Base-by-base conservation (phyloP, 2,329 filamentous ascomycete genomes). In the Colletotrichum gloeosporioides region DNA sequence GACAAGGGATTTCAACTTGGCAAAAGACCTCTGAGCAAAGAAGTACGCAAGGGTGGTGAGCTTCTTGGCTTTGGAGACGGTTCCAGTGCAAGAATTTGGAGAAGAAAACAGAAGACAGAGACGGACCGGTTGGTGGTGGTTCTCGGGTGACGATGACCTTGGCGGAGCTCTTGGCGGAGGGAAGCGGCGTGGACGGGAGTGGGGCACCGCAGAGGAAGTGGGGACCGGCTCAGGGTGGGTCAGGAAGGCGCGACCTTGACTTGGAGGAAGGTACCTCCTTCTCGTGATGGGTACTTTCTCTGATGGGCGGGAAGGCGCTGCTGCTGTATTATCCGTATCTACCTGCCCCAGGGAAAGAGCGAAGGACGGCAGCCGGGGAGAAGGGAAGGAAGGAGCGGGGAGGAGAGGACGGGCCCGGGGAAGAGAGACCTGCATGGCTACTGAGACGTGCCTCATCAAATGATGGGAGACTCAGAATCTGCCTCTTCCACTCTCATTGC, bases 121-220 rank as follows among this genome's bases (percentile, higher is more conserved):
- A 66, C 44, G 64, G 74, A 64, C 71, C 74, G 74, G 70, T 31
- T 69, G 31, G 70, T 69, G 59, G 74, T 76, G 69, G 70, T 76
- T 73, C 70, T 66, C 70, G 70, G 74, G 74, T 76, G 74, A 76
- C 65, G 70, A 69, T 74, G 70, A 74, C 74, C 74, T 76, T 76
- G 70, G 74, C 74, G 73, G 70, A 73, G 34, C 44, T 73, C 73
- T 76, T 76, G 73, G 73, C 73, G 70, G 73, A 75, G 62, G 69
- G 73, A 49, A 64, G 73, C 73, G 73, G 69, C 73, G 73, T 67
- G 16, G 59, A 74, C 74, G 71, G 74, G 49, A 69, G 70, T 69
- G 74, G 74, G 71, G 64, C 64, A 18, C 18, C n/a, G 49, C 32
- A 59, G 74, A 59, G 74, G 59, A 53, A 66, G 67, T 71, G 73